Percentiles rank a stretch among this genome's conserved stretches.
These are phyloP conservation scores for Phytomonas sp. DNA, from an alignment of 208 protist genomes.

Conservation along the genomic window DNA sequence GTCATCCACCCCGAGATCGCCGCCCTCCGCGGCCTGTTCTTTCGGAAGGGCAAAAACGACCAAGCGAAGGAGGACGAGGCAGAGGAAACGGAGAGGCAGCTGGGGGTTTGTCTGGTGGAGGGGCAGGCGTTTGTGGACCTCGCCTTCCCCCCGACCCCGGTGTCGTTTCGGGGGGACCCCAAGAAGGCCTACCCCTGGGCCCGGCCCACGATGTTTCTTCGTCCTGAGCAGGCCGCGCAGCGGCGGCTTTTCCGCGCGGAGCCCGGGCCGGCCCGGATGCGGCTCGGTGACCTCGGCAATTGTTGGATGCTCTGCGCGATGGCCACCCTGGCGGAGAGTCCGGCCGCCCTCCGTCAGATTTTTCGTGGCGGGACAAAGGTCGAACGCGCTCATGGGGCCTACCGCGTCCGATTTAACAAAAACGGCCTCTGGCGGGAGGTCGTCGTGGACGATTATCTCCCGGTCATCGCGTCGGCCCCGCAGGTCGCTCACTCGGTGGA, in stretches of 20 bases:
- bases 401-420: slow-evolving; percentile 85
- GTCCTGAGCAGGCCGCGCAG: slow-evolving; percentile 45
- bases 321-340: slow-evolving; percentile 45
- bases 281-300: slow-evolving; percentile 74
- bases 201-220: slow-evolving; percentile 61
- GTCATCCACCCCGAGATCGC: slow-evolving; percentile 49
- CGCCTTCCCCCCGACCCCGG: slow-evolving; percentile 58
- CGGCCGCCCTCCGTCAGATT: slow-evolving; percentile 42
- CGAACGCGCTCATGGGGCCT: slow-evolving; percentile 66
- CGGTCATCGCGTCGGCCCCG: slow-evolving; percentile 35
- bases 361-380: slow-evolving; percentile 53
- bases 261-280: slow-evolving; percentile 52
- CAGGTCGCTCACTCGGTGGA: slow-evolving; percentile 60
- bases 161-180: slow-evolving; percentile 38
- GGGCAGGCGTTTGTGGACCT: slow-evolving; percentile 68
- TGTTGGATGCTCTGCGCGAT: slow-evolving; percentile 84
- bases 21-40: slow-evolving; percentile 29
- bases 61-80: slow-evolving; percentile 20
- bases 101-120: slow-evolving; percentile 44
- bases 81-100: slow-evolving; percentile 31
- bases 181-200: slow-evolving; percentile 61
- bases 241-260: slow-evolving; percentile 66
- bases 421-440: slow-evolving; percentile 83
- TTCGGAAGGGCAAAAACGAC: no score
- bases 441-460: slow-evolving; percentile 85